Evolutionary conservation across 164 flowering plant genomes (phyloP).

Genomic region (Brasenia schreberi): DNA sequence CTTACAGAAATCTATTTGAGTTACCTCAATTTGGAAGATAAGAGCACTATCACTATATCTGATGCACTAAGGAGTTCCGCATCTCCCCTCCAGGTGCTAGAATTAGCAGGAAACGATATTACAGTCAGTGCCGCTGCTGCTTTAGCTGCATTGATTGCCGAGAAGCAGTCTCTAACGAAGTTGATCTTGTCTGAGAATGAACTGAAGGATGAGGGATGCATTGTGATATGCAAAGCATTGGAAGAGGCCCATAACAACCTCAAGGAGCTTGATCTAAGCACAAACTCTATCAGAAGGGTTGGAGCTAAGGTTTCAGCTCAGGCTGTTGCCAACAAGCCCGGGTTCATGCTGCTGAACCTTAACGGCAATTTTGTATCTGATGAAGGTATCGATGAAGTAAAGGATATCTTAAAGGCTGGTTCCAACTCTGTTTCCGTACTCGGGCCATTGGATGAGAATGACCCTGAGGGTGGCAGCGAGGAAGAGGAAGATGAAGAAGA

Average conservation of each 20-base stretch:
- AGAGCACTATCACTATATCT: constrained; percentile 50
- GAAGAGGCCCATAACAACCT: constrained; percentile 32
- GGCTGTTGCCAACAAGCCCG: constrained; percentile 40
- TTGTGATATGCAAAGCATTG: constrained; percentile 41
- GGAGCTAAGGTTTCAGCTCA: constrained; percentile 61
- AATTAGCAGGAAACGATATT: constrained; percentile 83
- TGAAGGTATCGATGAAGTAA: constrained; percentile 78
- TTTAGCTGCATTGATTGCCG: constrained; percentile 45
- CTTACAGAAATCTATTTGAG: constrained; percentile 58
- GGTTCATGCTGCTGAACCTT: constrained; percentile 45
- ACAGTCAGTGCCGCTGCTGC: constrained; percentile 45
- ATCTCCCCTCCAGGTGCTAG: constrained; percentile 51
- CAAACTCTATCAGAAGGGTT: constrained; percentile 41
- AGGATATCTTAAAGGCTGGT: constrained; percentile 30
- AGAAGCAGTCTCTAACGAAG: constrained; percentile 36
- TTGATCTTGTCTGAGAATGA: constrained; percentile 72
- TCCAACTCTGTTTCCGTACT: constrained; percentile 42
- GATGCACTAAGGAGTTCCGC: constrained; percentile 45
- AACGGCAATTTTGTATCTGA: constrained; percentile 75
- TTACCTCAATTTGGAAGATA: constrained; percentile 75
- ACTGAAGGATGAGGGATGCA: constrained; percentile 61
- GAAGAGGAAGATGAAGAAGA: constrained; percentile 19
- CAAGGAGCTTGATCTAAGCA: constrained; percentile 61
- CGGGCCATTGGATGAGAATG: constrained; percentile 80
- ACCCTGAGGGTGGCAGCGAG: constrained; percentile 62